phyloP scores from a whole-genome alignment of 225 moss, liverwort and hornwort species.

The Pseudisothecium myosuroides region DNA sequence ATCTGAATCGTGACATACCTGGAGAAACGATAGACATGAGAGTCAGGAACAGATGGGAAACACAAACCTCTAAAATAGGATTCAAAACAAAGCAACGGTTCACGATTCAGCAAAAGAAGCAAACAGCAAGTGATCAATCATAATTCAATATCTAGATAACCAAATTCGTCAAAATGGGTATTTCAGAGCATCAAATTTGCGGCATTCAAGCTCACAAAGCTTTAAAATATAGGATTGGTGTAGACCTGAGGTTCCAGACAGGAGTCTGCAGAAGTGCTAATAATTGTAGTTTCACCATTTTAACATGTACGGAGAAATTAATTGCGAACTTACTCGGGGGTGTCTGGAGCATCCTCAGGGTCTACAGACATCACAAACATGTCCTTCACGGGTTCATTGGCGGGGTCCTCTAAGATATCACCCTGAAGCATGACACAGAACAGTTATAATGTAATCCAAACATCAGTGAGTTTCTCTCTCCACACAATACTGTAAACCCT shows the following conservation, averaged over 20 bases:
- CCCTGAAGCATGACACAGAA: slow-evolving; percentile 33
- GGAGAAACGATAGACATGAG: background rate
- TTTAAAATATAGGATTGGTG: background rate
- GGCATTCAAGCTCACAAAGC: background rate
- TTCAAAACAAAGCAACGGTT: background rate
- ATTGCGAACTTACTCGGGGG: slow-evolving; percentile 54
- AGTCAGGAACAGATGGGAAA: background rate
- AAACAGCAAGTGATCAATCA: background rate
- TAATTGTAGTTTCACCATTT: background rate
- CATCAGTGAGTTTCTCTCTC: background rate
- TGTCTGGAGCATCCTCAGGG: slow-evolving; percentile 76
- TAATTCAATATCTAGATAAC: background rate
- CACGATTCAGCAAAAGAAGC: background rate
- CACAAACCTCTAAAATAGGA: background rate
- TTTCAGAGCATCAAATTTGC: background rate
- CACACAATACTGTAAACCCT: background rate
- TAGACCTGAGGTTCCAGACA: background rate
- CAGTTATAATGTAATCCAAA: background rate
- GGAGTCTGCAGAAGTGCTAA: background rate
- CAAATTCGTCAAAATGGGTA: background rate
- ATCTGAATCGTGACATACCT: slow-evolving; percentile 79
- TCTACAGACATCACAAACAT: slow-evolving; percentile 83
- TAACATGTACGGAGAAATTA: background rate
- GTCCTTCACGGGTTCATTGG: slow-evolving; percentile 71
- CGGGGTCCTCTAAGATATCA: slow-evolving; percentile 84